phyloP scores from a whole-genome alignment of 2,329 filamentous ascomycete species.

The Septoria linicola region DNA sequence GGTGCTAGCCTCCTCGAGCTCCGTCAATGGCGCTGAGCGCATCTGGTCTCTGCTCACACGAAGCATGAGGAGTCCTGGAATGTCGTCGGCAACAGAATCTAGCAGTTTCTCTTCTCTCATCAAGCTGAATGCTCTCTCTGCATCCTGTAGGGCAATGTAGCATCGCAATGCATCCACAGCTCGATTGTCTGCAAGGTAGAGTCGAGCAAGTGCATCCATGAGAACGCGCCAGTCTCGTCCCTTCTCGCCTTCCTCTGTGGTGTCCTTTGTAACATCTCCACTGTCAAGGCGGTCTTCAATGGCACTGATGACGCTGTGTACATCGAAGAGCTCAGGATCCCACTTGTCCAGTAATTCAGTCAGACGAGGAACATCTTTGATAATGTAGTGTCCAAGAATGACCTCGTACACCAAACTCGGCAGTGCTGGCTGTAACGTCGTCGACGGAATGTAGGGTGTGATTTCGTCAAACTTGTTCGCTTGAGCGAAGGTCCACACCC shows the following conservation, averaged over 20 bases:
- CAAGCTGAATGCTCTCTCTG: conserved; percentile 80
- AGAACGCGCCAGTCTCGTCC: conserved; percentile 82
- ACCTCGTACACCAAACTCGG: conserved; percentile 83
- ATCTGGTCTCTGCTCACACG: conserved; percentile 73
- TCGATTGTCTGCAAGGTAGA: conserved; percentile 79
- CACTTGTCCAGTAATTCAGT: conserved; percentile 77
- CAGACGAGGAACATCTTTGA: conserved; percentile 71
- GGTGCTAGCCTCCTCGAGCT: conserved; percentile 75
- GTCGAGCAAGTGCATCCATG: conserved; percentile 78
- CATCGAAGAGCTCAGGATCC: conserved; percentile 81
- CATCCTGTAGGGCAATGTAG: conserved; percentile 89
- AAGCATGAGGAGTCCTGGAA: conserved; percentile 81
- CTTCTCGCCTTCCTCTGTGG: conserved; percentile 68
- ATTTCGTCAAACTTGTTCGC: conserved; percentile 88
- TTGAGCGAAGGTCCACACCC: conserved; percentile 89
- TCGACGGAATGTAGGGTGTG: conserved; percentile 74
- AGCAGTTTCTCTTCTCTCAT: conserved; percentile 89
- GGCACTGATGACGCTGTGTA: conserved; percentile 70
- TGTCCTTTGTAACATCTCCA: conserved; percentile 72
- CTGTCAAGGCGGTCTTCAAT: conserved; percentile 80
- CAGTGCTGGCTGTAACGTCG: conserved; percentile 74
- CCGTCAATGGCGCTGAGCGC: conserved; percentile 62
- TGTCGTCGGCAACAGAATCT: conserved; percentile 83
- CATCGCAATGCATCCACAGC: conserved; percentile 81
- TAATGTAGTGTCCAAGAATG: conserved; percentile 83